Evolutionary conservation across 1,284 basidiomycete species (phyloP), one percentile per base, ranked within the genome.

Genomic region (Ustilago crameri): DNA sequence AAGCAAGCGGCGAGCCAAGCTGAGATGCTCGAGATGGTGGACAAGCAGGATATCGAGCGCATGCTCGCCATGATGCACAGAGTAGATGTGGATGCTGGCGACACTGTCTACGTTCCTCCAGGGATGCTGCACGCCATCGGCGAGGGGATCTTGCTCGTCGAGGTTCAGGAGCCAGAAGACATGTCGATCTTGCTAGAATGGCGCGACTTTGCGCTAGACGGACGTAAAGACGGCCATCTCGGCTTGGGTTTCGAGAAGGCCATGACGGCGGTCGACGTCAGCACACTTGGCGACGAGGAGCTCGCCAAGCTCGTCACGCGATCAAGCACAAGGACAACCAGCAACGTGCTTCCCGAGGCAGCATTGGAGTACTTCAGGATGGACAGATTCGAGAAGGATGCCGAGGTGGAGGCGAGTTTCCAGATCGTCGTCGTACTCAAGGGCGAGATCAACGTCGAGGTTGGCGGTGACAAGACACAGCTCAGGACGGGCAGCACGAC

Each of bases 51-150:
- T 5, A 52, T 66, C 49, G 57, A 66, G 22, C 40, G 44, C 3
- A 66, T 66, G 64, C 30, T 66, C 5, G 40, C 52, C 9, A 18
- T 66, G 34, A 60, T 66, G 64, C 56, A 66, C 44, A 32, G 40
- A 10, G 53, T 66, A 17, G 24, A 60, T 8, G 64, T 66, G 15
- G 9, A 57, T 4, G 35, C 32, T 5, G 64, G 64, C 3, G 64
- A 66, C 34, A 66, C 64, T 0, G 64, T 66, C 18, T 66, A 66
- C 14, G 64, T 66, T 10, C 64, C 64, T 20, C 64, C 64, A 20
- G 64, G 64, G 2, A 51, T 66, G 64, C 49, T 66, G 24, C 64
- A 66, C 32, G 64, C 64, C 14, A 66, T 66, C 35, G 64, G 64
- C 1, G 30, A 60, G 27, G 64, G 64, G 0, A 66, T 66, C 24